Percentiles rank a stretch among this genome's conserved stretches.
Conservation (phyloP, 768 basidiomycete species). For the Amanita subjunquillea region DNA sequence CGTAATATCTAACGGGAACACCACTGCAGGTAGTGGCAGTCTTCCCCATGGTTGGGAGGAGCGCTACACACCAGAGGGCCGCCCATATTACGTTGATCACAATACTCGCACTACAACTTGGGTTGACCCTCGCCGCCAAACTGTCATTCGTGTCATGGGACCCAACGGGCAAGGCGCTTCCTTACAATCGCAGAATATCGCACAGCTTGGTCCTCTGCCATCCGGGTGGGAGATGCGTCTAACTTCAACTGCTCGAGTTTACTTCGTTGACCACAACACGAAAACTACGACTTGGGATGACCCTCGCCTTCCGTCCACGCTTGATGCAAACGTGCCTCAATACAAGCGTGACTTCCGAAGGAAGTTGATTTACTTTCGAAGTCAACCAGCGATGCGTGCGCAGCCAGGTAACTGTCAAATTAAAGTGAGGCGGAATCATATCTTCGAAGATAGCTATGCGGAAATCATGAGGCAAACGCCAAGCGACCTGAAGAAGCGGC, state of each 20-base stretch:
- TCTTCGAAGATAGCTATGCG: constrained; percentile 98
- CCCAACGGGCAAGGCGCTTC: constrained; percentile 82
- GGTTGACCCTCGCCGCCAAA: constrained; percentile 97
- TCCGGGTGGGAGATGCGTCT: constrained; percentile 99
- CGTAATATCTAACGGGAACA: constrained; percentile 32
- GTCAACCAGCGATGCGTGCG: constrained; percentile 95
- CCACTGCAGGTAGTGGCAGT: constrained; percentile 71
- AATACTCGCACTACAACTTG: constrained; percentile 99
- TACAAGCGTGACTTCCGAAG: constrained; percentile 99
- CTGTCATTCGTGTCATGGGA: constrained; percentile 93
- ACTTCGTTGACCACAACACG: constrained; percentile 99
- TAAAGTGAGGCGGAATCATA: constrained; percentile 95
- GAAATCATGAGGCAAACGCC: constrained; percentile 99
- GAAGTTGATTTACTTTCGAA: constrained; percentile 99
- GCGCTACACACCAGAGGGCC: constrained; percentile 94
- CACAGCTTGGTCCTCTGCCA: constrained; percentile 92
- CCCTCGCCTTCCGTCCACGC: constrained; percentile 87
- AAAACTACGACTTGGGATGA: constrained; percentile 99
- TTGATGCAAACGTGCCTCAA: constrained; percentile 96
- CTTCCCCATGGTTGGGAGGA: constrained; percentile 99
- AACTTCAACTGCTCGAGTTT: constrained; percentile 94
- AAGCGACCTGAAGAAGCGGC: constrained; percentile 93
- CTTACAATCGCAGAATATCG: constrained; percentile 90
- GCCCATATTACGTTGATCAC: constrained; percentile 99
- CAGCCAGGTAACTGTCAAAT: constrained; percentile 99